Conservation (phyloP, 148 eudicot genomes). For the Arbutus unedo region DNA sequence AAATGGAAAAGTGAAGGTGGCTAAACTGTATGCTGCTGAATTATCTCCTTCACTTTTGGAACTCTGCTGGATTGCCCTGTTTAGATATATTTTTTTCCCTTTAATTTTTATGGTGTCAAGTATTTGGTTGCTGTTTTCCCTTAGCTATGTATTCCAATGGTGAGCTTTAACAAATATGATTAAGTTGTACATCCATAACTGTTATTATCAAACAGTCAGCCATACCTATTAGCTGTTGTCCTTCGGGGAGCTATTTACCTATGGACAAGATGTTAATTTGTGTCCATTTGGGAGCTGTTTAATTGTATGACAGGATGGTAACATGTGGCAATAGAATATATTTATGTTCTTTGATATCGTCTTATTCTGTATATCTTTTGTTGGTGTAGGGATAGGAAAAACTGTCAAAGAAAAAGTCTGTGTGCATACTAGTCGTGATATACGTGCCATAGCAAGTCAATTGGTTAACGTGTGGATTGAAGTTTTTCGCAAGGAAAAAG, state of each 20-base stretch:
- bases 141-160: not conserved
- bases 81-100: not conserved
- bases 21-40: not conserved
- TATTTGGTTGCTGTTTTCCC: not conserved
- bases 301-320: not conserved
- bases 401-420: slow-evolving; percentile 98
- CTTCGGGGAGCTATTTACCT: not conserved
- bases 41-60: not conserved
- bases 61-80: not conserved
- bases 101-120: not conserved
- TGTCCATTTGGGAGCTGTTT: not conserved
- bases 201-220: not conserved
- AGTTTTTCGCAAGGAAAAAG: slow-evolving; percentile 94
- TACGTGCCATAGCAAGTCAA: slow-evolving; percentile 96
- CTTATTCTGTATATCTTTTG: slow-evolving; percentile 7
- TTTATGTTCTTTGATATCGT: not conserved
- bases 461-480: slow-evolving; percentile 94
- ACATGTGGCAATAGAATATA: not conserved
- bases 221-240: not conserved
- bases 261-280: not conserved
- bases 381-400: slow-evolving; percentile 78
- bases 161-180: not conserved
- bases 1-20: not conserved
- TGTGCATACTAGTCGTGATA: slow-evolving; percentile 99
- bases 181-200: not conserved